Evolutionary conservation across 2,329 filamentous ascomycete genomes (phyloP), one percentile per base, ranked within the genome.

Genomic region (Nigrograna mackinnonii): DNA sequence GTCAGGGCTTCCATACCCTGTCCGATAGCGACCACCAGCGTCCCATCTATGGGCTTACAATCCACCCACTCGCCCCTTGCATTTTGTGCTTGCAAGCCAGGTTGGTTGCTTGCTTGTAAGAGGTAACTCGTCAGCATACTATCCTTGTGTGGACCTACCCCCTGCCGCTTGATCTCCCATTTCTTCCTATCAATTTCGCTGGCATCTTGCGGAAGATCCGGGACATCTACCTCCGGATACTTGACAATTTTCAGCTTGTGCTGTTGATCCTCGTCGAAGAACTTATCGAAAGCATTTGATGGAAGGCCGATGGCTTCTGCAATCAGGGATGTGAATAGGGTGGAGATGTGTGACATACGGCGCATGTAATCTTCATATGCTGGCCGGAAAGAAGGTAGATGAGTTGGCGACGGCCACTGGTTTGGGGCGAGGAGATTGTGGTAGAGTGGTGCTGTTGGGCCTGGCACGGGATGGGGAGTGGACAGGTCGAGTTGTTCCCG

Each of bases 191-290:
- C 66, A 20, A 63, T 54, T 20, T 64, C 57, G 40, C 51, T 64
- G 0, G 63, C 62, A 4, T 43, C 50, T 1, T 43, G 35, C 6
- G 58, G 46, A 21, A 67, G 45, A 35, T 67, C 58, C 4, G 60
- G 52, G 14, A 67, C 52, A 36, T 64, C 60, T 62, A 67, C 63
- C 47, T 94, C 89, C 0, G 90, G 90, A 62, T 94, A 95, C 72
- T 88, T 89, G 46, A 95, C 85, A 46, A 95, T 85, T 74, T 95
- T 95, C 58, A 95, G 78, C 74, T 95, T 95, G 73, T 95, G 89
- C 71, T 94, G 89, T 73, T 74, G 77, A 31, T 78, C 69, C 1
- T 57, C 55, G 63, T 91, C 88, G 69, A 92, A 92, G 75, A 91
- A 95, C 57, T 80, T 83, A 61, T 82, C 74, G 67, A 95, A 95